Evolutionary conservation across 305 asterid species (phyloP).

Genomic region (Fraxinus dipetala): DNA sequence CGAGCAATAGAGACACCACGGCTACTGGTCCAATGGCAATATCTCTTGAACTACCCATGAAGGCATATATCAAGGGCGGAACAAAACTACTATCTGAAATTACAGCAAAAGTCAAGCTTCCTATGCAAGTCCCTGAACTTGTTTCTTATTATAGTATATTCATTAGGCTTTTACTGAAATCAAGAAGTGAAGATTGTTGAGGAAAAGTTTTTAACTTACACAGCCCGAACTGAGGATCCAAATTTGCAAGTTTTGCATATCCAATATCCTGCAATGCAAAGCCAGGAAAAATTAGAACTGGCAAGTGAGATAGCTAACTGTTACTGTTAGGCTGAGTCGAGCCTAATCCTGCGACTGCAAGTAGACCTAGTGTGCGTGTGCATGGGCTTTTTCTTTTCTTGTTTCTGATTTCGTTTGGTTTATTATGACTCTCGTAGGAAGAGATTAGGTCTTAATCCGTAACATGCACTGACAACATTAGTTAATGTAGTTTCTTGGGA

Average conservation of each 20-base stretch:
- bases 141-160: not conserved
- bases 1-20: conserved; percentile 62
- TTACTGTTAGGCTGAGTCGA: conserved; percentile 5
- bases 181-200: not conserved
- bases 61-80: conserved; percentile 59
- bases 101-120: not conserved
- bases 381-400: not conserved
- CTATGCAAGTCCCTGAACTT: not conserved
- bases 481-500: not conserved
- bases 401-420: not conserved
- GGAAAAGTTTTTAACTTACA: conserved; percentile 32
- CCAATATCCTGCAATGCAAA: conserved; percentile 48
- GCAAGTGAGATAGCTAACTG: conserved; percentile 19
- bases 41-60: conserved; percentile 67
- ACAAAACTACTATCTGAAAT: conserved; percentile 57
- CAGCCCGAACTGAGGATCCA: conserved; percentile 56
- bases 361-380: too few species aligned
- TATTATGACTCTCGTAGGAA: not conserved
- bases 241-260: conserved; percentile 45
- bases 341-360: not conserved
- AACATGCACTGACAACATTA: not conserved
- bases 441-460: not conserved
- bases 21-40: conserved; percentile 73
- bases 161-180: not conserved
- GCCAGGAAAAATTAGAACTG: not conserved